Evolutionary conservation across 2,329 filamentous ascomycete species (phyloP).

Genomic region (Ampelomyces quisqualis): DNA sequence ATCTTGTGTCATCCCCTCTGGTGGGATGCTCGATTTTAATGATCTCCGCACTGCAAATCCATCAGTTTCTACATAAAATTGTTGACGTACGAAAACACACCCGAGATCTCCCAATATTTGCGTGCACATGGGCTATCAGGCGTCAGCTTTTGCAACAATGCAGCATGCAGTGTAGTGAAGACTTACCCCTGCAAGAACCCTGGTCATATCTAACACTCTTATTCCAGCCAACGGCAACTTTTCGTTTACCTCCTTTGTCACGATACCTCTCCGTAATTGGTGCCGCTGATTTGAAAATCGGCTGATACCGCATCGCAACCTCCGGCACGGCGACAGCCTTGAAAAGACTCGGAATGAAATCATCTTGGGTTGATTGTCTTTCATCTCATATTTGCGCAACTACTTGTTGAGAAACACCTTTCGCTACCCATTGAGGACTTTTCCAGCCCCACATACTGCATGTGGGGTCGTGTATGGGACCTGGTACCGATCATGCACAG

Average conservation of each 20-base stretch:
- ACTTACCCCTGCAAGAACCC: conserved; percentile 87
- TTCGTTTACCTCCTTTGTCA: conserved; percentile 45
- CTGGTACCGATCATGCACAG: conserved; percentile 13
- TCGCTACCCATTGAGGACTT: conserved; percentile 2
- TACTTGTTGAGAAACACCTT: conserved; percentile 10
- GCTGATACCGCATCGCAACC: conserved; percentile 1
- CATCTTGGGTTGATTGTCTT: conserved; percentile 16
- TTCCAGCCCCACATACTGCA: conserved; percentile 30
- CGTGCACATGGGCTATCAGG: conserved; percentile 84
- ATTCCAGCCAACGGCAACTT: conserved; percentile 76
- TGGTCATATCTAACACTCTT: conserved; percentile 91
- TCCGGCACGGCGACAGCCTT: conserved; percentile 5
- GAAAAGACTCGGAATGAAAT: conserved; percentile 10
- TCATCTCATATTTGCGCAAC: conserved; percentile 6
- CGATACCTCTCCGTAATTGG: conserved; percentile 37
- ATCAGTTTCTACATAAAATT: conserved; percentile 7
- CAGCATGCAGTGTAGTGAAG: conserved; percentile 4
- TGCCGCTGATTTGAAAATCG: conserved; percentile 5
- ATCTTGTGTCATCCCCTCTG: conserved; percentile 88
- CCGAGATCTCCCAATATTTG: conserved; percentile 95
- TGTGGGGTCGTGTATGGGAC: conserved; percentile 29
- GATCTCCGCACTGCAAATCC: conserved; percentile 71
- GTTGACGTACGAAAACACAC: conserved; percentile 51
- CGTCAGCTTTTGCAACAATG: conserved; percentile 15
- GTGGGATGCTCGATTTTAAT: conserved; percentile 96